phyloP scores from a whole-genome alignment of 1,284 basidiomycete genomes.

The Marasmius sp. region DNA sequence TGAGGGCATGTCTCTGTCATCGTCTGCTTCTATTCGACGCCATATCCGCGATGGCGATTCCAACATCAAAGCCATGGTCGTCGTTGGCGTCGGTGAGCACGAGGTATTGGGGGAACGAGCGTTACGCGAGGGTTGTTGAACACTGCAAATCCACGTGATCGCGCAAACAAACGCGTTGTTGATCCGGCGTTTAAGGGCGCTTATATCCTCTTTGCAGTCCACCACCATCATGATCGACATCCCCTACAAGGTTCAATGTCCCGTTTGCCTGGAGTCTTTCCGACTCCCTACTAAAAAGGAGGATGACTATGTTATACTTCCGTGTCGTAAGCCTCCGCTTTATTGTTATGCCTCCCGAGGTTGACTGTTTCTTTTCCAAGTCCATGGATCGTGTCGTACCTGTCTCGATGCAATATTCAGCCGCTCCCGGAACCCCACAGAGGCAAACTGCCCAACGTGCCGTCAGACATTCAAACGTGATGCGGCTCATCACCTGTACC shows the following conservation, averaged over 20 bases:
- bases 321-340: neutral
- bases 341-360: neutral
- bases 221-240: neutral
- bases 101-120: neutral
- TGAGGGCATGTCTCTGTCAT: constrained; percentile 73
- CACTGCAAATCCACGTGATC: constrained; percentile 1
- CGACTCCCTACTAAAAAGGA: neutral
- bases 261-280: neutral
- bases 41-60: constrained; percentile 81
- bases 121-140: neutral
- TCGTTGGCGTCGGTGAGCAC: neutral
- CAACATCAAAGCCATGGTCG: constrained; percentile 46
- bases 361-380: neutral
- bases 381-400: neutral
- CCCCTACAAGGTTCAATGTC: neutral
- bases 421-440: no score
- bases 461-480: neutral
- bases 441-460: neutral
- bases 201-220: neutral
- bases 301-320: neutral
- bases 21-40: constrained; percentile 71
- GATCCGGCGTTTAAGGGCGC: no score
- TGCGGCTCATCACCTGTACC: neutral
- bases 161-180: neutral
- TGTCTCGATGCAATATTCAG: neutral